phyloP scores from a whole-genome alignment of 169 alveolate species.

The Plasmodium falciparum region DNA sequence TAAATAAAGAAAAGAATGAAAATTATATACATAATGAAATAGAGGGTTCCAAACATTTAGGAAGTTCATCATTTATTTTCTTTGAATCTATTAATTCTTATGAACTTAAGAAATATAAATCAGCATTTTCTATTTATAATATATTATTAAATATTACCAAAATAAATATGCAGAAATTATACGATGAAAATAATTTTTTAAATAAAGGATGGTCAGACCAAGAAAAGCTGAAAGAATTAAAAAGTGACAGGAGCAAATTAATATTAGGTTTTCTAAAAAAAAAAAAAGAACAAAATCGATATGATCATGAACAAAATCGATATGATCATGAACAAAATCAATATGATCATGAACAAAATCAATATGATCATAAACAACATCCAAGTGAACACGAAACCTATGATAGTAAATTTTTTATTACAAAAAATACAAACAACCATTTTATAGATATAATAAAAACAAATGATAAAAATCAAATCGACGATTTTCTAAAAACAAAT shows the following conservation, averaged over 20 bases:
- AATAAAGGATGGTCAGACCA: constrained; percentile 84
- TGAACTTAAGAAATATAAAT: constrained; percentile 28
- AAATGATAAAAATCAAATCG: constrained; percentile 12
- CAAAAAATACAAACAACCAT: neutral
- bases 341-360: no score
- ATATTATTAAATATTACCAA: constrained; percentile 60
- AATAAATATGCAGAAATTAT: constrained; percentile 78
- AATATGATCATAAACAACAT: neutral
- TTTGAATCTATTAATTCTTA: constrained; percentile 36
- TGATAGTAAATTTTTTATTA: neutral
- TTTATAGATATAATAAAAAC: constrained; percentile 21
- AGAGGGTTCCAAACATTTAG: neutral
- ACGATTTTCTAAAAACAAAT: constrained; percentile 2
- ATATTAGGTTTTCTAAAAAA: constrained; percentile 33
- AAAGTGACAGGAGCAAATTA: constrained; percentile 48
- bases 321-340: neutral
- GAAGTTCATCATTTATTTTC: constrained; percentile 6
- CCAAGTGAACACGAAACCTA: neutral
- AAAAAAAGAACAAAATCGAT: neutral
- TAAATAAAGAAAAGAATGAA: no score
- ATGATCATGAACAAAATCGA: no score
- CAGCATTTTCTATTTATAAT: neutral
- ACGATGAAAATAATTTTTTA: constrained; percentile 78
- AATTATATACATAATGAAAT: no score
- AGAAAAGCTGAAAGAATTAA: constrained; percentile 78